A percentile compares a stretch with the other conserved stretches of the same genome.
phyloP scores from a whole-genome alignment of 2,329 filamentous ascomycete genomes.

The Arachnomyces sp. region DNA sequence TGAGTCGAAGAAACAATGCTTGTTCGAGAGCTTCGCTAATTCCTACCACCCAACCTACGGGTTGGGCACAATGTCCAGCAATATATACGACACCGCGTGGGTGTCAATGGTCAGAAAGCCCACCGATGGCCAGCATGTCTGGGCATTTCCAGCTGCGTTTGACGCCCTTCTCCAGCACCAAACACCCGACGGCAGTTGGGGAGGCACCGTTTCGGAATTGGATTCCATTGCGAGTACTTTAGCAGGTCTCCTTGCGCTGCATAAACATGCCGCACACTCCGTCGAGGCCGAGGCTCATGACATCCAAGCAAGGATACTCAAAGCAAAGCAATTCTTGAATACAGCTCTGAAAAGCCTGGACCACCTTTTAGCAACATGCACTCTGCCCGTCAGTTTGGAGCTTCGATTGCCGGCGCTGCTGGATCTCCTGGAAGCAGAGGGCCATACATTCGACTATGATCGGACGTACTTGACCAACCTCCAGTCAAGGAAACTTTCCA shows the following conservation, averaged over 20 bases:
- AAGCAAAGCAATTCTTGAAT: slow-evolving; percentile 14
- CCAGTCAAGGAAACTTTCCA: slow-evolving; percentile 16
- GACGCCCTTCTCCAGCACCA: slow-evolving; percentile 21
- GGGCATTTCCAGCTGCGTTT: slow-evolving; percentile 28
- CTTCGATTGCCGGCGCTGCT: slow-evolving; percentile 27
- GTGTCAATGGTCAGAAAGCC: slow-evolving; percentile 22
- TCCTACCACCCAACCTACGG: too few species aligned
- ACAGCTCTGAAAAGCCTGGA: slow-evolving; percentile 21
- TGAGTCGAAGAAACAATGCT: too few species aligned
- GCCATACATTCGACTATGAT: slow-evolving; percentile 21
- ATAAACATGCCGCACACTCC: slow-evolving; percentile 13
- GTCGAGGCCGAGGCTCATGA: slow-evolving; percentile 10
- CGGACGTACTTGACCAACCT: slow-evolving; percentile 1
- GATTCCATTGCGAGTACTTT: slow-evolving; percentile 29
- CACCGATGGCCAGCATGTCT: slow-evolving; percentile 12
- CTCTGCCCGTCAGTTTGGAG: slow-evolving; percentile 28
- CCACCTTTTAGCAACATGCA: slow-evolving; percentile 12
- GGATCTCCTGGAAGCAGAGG: slow-evolving; percentile 19
- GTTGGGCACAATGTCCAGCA: slow-evolving; percentile 20
- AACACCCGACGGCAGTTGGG: slow-evolving; percentile 21
- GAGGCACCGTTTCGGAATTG: slow-evolving; percentile 16
- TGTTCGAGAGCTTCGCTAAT: too few species aligned
- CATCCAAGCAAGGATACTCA: slow-evolving; percentile 12
- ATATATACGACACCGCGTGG: slow-evolving; percentile 30
- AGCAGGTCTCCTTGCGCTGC: slow-evolving; percentile 25